Percentiles rank a stretch among this genome's conserved stretches.
phyloP scores from a whole-genome alignment of 768 basidiomycete genomes.

The Cyclocybe aegerita region DNA sequence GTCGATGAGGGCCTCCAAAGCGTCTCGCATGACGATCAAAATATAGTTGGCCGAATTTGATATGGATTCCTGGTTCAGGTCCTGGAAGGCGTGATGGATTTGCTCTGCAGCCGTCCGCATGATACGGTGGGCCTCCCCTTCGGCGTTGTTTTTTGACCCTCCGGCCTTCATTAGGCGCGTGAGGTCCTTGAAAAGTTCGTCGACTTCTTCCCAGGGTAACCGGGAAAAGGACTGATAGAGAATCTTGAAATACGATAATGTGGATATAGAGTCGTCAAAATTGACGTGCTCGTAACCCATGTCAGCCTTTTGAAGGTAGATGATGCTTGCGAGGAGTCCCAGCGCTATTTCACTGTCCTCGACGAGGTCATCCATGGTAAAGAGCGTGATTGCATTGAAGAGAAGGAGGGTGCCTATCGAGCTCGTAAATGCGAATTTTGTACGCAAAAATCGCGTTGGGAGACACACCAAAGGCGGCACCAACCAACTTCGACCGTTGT shows the following conservation, averaged over 20 bases:
- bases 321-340: conserved; percentile 25
- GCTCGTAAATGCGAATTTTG: background rate
- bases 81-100: conserved; percentile 28
- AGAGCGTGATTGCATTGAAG: conserved; percentile 15
- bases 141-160: conserved; percentile 12
- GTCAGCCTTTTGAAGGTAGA: conserved; percentile 30
- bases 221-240: conserved; percentile 23
- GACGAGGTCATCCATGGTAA: conserved; percentile 21
- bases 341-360: conserved; percentile 27
- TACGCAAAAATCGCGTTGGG: background rate
- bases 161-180: conserved; percentile 19
- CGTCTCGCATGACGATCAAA: conserved; percentile 19
- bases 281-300: conserved; percentile 23
- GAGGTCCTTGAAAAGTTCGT: conserved; percentile 22
- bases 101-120: conserved; percentile 24
- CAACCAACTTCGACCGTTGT: conserved; percentile 32
- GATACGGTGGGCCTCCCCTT: conserved; percentile 22
- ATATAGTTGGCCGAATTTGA: conserved; percentile 20
- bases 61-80: conserved; percentile 17
- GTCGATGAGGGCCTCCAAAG: conserved; percentile 19
- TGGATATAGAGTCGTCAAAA: conserved; percentile 20
- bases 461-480: conserved; percentile 28
- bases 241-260: conserved; percentile 24
- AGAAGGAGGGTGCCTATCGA: conserved; percentile 16
- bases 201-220: conserved; percentile 16